These are phyloP conservation scores for Paxillus involutus DNA, from an alignment of 768 basidiomycete genomes.

Conservation along the genomic window DNA sequence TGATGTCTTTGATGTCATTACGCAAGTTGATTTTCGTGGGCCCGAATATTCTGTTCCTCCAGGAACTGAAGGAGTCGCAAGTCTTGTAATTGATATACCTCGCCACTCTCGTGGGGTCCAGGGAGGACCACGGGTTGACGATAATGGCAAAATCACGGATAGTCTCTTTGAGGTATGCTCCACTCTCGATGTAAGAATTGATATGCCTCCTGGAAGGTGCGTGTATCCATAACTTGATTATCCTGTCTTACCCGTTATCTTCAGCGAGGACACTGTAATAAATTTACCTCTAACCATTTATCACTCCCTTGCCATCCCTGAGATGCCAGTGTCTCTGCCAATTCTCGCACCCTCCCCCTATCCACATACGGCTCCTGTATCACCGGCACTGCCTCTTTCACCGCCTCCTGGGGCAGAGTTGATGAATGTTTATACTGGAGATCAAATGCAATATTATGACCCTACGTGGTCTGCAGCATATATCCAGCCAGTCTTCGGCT, in stretches of 20 bases:
- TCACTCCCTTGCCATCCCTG: constrained; percentile 61
- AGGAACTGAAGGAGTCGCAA: constrained; percentile 75
- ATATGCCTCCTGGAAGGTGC: constrained; percentile 69
- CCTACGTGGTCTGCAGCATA: constrained; percentile 5
- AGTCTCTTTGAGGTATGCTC: constrained; percentile 71
- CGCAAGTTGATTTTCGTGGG: constrained; percentile 69
- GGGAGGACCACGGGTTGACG: constrained; percentile 61
- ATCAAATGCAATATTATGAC: constrained; percentile 8
- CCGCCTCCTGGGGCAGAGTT: constrained; percentile 21
- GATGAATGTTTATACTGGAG: constrained; percentile 10
- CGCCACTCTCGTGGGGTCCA: constrained; percentile 59
- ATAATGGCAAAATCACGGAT: constrained; percentile 42
- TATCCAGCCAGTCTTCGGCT: constrained; percentile 1
- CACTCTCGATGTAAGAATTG: constrained; percentile 57
- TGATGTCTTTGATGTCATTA: constrained; percentile 63
- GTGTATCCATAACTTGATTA: constrained; percentile 18
- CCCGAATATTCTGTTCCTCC: constrained; percentile 74
- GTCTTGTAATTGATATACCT: constrained; percentile 80
- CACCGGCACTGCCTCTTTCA: constrained; percentile 19
- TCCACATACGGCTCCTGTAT: constrained; percentile 15
- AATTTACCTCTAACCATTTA: constrained; percentile 63
- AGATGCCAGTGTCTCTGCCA: constrained; percentile 30
- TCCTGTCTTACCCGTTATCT: constrained; percentile 8
- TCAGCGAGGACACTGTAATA: constrained; percentile 70
- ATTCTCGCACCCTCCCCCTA: constrained; percentile 14